phyloP scores from a whole-genome alignment of 768 basidiomycete species.

The Boletus rex-veris region DNA sequence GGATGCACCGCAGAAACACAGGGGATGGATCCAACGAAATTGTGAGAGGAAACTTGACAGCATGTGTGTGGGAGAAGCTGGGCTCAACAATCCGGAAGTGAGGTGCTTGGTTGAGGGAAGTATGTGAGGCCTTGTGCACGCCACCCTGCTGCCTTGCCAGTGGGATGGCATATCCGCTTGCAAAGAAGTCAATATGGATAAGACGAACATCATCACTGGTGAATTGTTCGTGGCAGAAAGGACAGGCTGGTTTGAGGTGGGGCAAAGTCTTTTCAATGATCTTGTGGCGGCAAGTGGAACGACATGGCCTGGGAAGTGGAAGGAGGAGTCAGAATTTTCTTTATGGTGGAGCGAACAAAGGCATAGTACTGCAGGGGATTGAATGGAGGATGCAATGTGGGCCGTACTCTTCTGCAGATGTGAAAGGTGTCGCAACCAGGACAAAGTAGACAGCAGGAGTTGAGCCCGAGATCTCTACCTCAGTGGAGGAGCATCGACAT shows the following conservation, averaged over 20 bases:
- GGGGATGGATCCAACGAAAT: too few relatives aligned
- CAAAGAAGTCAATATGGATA: slow-evolving; percentile 74
- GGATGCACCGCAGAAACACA: too few relatives aligned
- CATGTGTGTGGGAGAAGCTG: slow-evolving; percentile 39
- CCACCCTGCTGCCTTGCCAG: slow-evolving; percentile 43
- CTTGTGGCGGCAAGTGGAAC: slow-evolving; percentile 70
- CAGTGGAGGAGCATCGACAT: too few relatives aligned
- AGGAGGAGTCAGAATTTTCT: slow-evolving; percentile 24
- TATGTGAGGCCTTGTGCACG: slow-evolving; percentile 45
- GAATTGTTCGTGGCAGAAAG: slow-evolving; percentile 81
- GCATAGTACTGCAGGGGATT: slow-evolving; percentile 67
- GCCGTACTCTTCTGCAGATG: slow-evolving; percentile 70
- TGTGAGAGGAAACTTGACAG: slow-evolving; percentile 15
- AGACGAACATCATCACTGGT: slow-evolving; percentile 62
- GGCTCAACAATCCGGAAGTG: slow-evolving; percentile 46
- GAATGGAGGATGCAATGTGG: slow-evolving; percentile 71
- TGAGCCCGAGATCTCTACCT: too few relatives aligned
- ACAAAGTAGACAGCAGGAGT: too few relatives aligned
- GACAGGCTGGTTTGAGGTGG: slow-evolving; percentile 70
- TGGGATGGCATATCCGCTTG: slow-evolving; percentile 68
- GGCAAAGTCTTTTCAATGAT: slow-evolving; percentile 79
- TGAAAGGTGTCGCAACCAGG: too few relatives aligned
- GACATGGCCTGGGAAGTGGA: slow-evolving; percentile 59
- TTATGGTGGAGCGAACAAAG: slow-evolving; percentile 1
- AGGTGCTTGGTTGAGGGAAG: slow-evolving; percentile 39